Base-by-base conservation (phyloP, 331 rosid species). In the Erythrophleum ivorense region DNA sequence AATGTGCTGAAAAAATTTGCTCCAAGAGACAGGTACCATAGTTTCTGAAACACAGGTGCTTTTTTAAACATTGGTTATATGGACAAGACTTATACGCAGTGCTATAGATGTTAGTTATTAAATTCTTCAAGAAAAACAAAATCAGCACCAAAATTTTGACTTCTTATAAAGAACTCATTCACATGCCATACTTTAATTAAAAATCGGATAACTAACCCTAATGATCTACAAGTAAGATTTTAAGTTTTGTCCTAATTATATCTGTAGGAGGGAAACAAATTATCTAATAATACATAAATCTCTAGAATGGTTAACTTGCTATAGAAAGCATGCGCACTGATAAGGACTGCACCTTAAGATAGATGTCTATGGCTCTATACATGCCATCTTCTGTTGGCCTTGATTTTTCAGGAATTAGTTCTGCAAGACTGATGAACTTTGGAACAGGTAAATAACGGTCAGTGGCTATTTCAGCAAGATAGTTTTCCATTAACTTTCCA, bases 311-410 rank as follows among this genome's bases (percentile, higher is more conserved):
- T 13, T 38, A 40, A 41, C 31, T 75, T 19, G 67, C 31, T 55
- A 40, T 46, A 55, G 38, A 52, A 2, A 63, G 38, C 71, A n/a
- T 21, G 14, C 55, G 57, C 29, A 14, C 46, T 48, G 43, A 52
- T 34, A 15, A 46, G 81, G 62, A 82, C 2, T 58, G 65, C 55
- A 96, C 98, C 98, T 93, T 96, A 58, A 96, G 85, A 90, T 88
- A 96, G 88, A 96, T 96, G 81, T 96, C 98, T 73, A 94, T 81
- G 84, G 98, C 97, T 80, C 98, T 87, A 53, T 95, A 95, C 87
- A 92, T 89, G 67, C 97, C 97, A 89, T 93, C 99, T 80, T 92
- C 97, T 19, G 90, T 85, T 69, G 84, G 79, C 91, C 89, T 94
- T 31, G 95, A 80, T 80, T 88, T 92, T 76, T 96, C 94, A 33